Evolutionary conservation across 495 filamentous ascomycete genomes (phyloP).

Genomic region (Achaetomiella virescens): DNA sequence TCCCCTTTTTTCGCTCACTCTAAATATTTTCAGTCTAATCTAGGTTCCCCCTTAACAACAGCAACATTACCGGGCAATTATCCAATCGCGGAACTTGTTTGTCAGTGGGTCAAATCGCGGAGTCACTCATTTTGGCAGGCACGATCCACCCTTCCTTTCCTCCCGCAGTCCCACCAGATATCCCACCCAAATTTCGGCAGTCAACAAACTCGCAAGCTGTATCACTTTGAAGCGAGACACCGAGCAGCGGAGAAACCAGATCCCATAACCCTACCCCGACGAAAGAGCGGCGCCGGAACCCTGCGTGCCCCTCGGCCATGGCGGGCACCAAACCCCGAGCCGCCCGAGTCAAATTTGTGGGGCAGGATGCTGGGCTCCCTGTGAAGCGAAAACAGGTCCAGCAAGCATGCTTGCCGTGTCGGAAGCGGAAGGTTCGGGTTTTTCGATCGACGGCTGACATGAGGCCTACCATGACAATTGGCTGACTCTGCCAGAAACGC

Average conservation of each 20-base stretch:
- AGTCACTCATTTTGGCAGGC: no score
- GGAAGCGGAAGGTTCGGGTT: constrained; percentile 37
- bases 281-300: no score
- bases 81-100: no score
- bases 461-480: neutral
- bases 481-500: constrained; percentile 15
- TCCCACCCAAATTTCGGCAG: no score
- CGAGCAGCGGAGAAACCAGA: neutral
- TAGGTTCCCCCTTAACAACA: no score
- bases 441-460: neutral
- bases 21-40: no score
- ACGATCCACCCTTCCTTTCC: no score
- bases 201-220: no score
- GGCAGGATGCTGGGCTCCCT: constrained; percentile 39
- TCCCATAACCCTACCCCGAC: neutral
- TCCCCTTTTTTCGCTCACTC: no score
- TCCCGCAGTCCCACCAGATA: no score
- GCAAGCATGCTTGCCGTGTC: constrained; percentile 41
- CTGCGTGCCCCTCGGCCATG: neutral
- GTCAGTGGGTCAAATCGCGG: no score
- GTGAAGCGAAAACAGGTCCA: constrained; percentile 44
- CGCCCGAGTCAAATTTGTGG: constrained; percentile 38
- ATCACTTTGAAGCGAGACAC: neutral
- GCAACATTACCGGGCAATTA: no score
- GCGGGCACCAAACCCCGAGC: neutral